Percentiles rank a stretch among this genome's conserved stretches.
Evolutionary conservation across 176 grass and related monocot species (phyloP).

Genomic region (Zea mays): DNA sequence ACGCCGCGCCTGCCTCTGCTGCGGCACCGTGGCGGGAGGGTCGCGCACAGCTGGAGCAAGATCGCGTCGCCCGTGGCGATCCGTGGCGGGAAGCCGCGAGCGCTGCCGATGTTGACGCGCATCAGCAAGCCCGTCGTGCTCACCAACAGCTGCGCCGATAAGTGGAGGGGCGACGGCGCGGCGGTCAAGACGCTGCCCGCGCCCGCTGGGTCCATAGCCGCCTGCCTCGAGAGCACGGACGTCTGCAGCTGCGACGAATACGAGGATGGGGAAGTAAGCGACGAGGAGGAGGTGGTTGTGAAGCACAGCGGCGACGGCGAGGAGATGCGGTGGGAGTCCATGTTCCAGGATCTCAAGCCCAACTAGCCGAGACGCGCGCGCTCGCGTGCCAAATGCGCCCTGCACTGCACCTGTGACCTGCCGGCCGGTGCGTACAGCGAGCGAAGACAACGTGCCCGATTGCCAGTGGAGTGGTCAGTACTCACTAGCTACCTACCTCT

Average conservation of each 20-base stretch:
- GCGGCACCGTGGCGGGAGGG: neutral
- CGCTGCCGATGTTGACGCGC: too few species aligned
- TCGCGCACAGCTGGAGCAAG: neutral
- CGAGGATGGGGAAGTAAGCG: too few species aligned
- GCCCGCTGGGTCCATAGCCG: neutral
- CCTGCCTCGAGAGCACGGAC: conserved; percentile 33
- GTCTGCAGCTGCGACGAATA: neutral
- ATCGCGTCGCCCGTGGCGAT: too few species aligned
- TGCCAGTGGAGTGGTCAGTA: neutral
- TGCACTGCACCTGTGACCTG: too few species aligned
- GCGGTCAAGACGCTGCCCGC: neutral
- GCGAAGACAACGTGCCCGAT: neutral
- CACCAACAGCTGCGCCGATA: too few species aligned
- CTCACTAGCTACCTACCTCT: neutral
- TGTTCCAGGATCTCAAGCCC: conserved; percentile 93
- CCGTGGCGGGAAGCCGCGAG: too few species aligned
- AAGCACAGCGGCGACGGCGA: neutral
- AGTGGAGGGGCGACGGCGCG: too few species aligned
- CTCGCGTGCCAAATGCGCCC: too few species aligned
- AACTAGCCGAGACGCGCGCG: conserved; percentile 25
- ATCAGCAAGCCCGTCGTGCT: too few species aligned
- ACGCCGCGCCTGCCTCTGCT: conserved; percentile 17
- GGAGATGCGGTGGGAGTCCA: conserved; percentile 73
- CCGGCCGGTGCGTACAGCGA: neutral
- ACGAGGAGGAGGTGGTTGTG: neutral